Evolutionary conservation across 345 rosid species (phyloP).

Genomic region (Gossypium anomalum): DNA sequence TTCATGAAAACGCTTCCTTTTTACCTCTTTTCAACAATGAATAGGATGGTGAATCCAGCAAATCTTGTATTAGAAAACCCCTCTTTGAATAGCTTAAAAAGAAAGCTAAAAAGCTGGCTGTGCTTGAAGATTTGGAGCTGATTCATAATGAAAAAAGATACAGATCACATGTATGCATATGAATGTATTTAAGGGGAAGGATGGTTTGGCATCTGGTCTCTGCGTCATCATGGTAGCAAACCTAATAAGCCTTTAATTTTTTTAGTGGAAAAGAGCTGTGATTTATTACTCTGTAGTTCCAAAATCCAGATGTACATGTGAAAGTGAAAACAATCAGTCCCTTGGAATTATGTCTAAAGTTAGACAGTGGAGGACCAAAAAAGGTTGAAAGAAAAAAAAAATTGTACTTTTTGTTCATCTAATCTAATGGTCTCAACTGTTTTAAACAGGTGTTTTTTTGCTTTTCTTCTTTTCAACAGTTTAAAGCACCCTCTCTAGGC

Average conservation of each 20-base stretch:
- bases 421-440: neutral
- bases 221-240: too few relatives aligned
- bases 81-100: neutral
- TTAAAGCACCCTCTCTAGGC: neutral
- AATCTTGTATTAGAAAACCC: neutral
- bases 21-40: neutral
- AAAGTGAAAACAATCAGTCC: neutral
- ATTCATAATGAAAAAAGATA: neutral
- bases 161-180: neutral
- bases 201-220: too few relatives aligned
- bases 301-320: neutral
- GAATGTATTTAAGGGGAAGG: too few relatives aligned
- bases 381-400: neutral
- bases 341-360: slow-evolving; percentile 6
- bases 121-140: neutral
- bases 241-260: too few relatives aligned
- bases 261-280: neutral
- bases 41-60: neutral
- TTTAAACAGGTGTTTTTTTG: neutral
- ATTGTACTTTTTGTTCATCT: neutral
- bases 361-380: neutral
- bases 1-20: too few relatives aligned
- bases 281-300: neutral
- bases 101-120: neutral
- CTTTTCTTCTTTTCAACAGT: neutral